These are phyloP conservation scores for Ceratocystis alfenasii DNA, from an alignment of 2,329 filamentous ascomycete species.

Conservation along the genomic window DNA sequence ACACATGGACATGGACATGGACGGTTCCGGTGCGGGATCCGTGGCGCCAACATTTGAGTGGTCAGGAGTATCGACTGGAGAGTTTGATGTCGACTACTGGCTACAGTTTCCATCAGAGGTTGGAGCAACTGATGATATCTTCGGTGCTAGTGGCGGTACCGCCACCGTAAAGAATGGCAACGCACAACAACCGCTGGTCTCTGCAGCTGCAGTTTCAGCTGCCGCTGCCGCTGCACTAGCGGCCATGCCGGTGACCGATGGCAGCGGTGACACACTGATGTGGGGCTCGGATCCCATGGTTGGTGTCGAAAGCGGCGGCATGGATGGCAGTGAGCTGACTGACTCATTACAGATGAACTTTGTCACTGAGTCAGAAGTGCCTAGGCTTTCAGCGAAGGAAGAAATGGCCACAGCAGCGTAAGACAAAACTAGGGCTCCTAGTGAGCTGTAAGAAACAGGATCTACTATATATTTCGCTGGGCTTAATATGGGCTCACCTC, in stretches of 20 bases:
- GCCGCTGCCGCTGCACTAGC: conserved; percentile 1
- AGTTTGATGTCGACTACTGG: conserved; percentile 49
- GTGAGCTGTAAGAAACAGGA: not conserved
- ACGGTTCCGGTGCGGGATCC: conserved; percentile 27
- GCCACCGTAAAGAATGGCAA: not conserved
- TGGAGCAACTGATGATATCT: conserved; percentile 31
- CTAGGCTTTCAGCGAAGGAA: not conserved
- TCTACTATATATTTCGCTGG: not conserved
- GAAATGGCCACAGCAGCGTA: not conserved
- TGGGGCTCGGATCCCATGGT: conserved; percentile 18
- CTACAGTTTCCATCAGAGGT: conserved; percentile 44
- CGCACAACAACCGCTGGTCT: not conserved
- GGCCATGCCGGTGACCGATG: not conserved
- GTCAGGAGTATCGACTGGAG: conserved; percentile 40
- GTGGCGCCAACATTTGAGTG: conserved; percentile 39
- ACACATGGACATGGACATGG: conserved; percentile 32
- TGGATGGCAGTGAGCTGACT: not conserved
- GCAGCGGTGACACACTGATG: conserved; percentile 13
- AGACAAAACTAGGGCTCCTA: not conserved
- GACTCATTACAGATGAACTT: conserved; percentile 7
- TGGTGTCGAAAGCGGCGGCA: not conserved
- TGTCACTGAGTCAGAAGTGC: not conserved
- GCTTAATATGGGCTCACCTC: no score
- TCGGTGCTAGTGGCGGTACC: conserved; percentile 29
- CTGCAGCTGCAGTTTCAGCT: not conserved